Percentiles rank a stretch among this genome's conserved stretches.
These are phyloP conservation scores for Penicillium maclennaniae DNA, from an alignment of 495 filamentous ascomycete species.

Conservation along the genomic window DNA sequence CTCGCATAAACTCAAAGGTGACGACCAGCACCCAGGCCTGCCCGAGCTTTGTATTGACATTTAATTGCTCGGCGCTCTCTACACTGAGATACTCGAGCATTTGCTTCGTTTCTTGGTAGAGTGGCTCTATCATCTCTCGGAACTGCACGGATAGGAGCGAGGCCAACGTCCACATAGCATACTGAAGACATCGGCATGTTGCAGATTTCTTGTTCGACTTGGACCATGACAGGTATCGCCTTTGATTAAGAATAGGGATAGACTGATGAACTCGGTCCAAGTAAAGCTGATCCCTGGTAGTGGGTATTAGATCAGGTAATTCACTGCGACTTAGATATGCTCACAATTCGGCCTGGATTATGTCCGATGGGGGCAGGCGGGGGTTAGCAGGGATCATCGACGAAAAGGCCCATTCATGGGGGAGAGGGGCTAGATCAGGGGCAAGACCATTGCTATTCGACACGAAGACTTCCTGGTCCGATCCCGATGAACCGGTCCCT, in stretches of 20 bases:
- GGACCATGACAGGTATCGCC: conserved; percentile 21
- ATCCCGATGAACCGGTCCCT: not conserved
- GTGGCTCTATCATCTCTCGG: conserved; percentile 9
- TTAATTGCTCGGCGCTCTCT: conserved; percentile 1
- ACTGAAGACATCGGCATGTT: conserved; percentile 22
- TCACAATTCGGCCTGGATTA: conserved; percentile 10
- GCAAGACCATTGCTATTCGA: not conserved
- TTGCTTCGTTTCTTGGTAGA: conserved; percentile 24
- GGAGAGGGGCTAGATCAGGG: not conserved
- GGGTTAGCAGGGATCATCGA: not conserved
- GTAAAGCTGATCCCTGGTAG: conserved; percentile 32
- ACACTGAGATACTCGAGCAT: conserved; percentile 11
- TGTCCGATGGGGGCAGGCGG: not conserved
- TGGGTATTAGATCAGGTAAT: not conserved
- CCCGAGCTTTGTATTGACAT: conserved; percentile 25
- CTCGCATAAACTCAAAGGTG: conserved; percentile 45
- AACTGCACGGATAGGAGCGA: conserved; percentile 23
- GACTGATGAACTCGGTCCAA: conserved; percentile 31
- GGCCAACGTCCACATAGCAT: conserved; percentile 34
- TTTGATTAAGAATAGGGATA: conserved; percentile 26
- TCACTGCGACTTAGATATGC: not conserved
- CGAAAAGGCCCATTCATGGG: not conserved
- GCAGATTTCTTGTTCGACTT: conserved; percentile 4
- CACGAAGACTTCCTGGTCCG: not conserved
- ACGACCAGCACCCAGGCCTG: conserved; percentile 51